Percentiles rank a stretch among this genome's conserved stretches.
phyloP scores from a whole-genome alignment of 2,329 filamentous ascomycete species.

The Scopulariopsis brevicaulis region DNA sequence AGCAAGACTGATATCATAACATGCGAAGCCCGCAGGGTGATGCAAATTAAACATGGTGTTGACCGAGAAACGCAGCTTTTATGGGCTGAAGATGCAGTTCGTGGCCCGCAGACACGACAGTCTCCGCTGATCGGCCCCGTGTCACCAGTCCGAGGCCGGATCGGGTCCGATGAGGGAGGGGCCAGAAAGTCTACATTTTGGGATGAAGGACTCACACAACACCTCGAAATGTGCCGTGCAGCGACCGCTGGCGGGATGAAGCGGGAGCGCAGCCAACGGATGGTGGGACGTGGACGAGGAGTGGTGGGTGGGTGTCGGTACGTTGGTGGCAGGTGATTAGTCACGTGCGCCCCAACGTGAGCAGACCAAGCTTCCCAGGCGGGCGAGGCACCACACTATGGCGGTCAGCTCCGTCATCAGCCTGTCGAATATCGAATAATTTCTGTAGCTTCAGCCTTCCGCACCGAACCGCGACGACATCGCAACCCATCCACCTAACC shows the following conservation, averaged over 20 bases:
- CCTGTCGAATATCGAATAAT: slow-evolving; percentile 1
- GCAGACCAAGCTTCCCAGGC: background rate
- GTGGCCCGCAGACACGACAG: background rate
- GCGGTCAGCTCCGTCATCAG: slow-evolving; percentile 4
- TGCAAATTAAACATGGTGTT: background rate
- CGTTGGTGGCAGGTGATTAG: background rate
- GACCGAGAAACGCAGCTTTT: background rate
- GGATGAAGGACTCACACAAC: background rate
- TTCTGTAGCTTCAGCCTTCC: slow-evolving; percentile 4
- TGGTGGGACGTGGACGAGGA: background rate
- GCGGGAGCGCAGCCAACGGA: background rate
- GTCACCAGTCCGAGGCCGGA: background rate
- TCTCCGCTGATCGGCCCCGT: background rate
- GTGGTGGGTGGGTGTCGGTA: background rate
- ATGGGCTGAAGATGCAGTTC: background rate
- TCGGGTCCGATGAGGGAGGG: background rate
- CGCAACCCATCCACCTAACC: background rate
- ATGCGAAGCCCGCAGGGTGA: background rate
- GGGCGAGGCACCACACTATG: background rate
- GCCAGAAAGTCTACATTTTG: background rate
- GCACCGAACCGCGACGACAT: background rate
- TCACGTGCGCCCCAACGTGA: background rate
- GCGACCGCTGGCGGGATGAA: background rate
- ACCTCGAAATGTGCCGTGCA: background rate
- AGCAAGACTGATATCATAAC: background rate